Evolutionary conservation across 345 rosid species (phyloP).

Genomic region (Syzygium jambos): DNA sequence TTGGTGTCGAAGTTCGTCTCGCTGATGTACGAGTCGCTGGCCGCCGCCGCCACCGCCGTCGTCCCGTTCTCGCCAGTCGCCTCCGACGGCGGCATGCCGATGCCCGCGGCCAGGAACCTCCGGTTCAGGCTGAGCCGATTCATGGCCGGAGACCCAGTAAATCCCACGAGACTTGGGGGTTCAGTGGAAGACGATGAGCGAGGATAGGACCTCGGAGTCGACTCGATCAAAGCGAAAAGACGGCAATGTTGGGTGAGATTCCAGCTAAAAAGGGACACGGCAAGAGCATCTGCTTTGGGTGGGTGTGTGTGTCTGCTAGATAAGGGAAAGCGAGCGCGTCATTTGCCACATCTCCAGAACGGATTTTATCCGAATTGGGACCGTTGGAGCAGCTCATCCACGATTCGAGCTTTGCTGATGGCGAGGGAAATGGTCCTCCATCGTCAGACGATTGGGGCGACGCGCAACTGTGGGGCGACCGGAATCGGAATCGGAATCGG

Average conservation of each 20-base stretch:
- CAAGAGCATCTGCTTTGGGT: not conserved
- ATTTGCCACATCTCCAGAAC: not conserved
- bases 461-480: not conserved
- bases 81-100: not conserved
- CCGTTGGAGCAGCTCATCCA: not conserved
- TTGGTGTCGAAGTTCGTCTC: conserved; percentile 10
- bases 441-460: not conserved
- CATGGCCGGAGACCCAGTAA: not conserved
- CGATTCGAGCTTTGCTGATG: not conserved
- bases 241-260: not conserved
- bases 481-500: not conserved
- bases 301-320: not conserved
- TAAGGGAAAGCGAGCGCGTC: not conserved
- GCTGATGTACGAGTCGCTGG: not conserved
- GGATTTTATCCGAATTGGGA: not conserved
- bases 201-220: not conserved
- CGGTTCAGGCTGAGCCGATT: not conserved
- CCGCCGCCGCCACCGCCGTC: not conserved
- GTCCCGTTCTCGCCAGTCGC: not conserved
- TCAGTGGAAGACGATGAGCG: not conserved
- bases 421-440: not conserved
- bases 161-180: not conserved
- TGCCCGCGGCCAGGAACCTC: not conserved
- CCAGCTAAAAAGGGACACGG: not conserved
- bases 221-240: not conserved